Evolutionary conservation across 129 eudicot genomes (phyloP).

Genomic region (Chrysanthemum makinoi): DNA sequence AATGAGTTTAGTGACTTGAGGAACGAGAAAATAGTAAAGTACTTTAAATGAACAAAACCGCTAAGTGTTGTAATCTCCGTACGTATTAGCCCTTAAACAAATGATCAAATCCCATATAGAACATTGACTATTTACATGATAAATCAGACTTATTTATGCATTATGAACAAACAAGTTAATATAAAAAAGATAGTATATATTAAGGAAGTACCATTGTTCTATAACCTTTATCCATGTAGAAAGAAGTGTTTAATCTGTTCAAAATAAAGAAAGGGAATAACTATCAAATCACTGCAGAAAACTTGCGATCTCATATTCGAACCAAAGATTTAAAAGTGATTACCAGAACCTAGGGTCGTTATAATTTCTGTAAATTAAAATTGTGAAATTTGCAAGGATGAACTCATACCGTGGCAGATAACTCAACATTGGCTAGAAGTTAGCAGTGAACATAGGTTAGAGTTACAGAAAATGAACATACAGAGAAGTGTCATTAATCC

Average conservation of each 20-base stretch:
- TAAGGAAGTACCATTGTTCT: constrained; percentile 29
- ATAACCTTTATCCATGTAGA: constrained; percentile 14
- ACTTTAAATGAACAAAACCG: too few relatives aligned
- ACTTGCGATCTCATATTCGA: not conserved
- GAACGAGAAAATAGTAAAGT: too few relatives aligned
- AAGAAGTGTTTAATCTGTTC: constrained; percentile 31
- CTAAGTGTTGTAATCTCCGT: not conserved
- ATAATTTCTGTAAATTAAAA: too few relatives aligned
- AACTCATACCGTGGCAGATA: too few relatives aligned
- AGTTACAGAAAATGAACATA: too few relatives aligned
- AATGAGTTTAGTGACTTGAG: too few relatives aligned
- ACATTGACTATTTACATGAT: not conserved
- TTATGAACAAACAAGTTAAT: not conserved
- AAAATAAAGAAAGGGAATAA: constrained; percentile 11
- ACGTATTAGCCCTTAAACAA: not conserved
- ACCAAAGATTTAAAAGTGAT: not conserved
- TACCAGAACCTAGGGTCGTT: too few relatives aligned
- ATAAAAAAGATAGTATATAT: not conserved
- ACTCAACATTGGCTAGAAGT: too few relatives aligned
- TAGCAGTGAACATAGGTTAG: too few relatives aligned
- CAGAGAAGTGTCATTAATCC: too few relatives aligned
- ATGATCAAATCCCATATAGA: not conserved
- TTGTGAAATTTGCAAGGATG: not conserved
- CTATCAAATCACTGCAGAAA: constrained; percentile 3
- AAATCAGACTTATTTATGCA: not conserved